Conservation (phyloP, 768 basidiomycete genomes). For the Chiua virens region DNA sequence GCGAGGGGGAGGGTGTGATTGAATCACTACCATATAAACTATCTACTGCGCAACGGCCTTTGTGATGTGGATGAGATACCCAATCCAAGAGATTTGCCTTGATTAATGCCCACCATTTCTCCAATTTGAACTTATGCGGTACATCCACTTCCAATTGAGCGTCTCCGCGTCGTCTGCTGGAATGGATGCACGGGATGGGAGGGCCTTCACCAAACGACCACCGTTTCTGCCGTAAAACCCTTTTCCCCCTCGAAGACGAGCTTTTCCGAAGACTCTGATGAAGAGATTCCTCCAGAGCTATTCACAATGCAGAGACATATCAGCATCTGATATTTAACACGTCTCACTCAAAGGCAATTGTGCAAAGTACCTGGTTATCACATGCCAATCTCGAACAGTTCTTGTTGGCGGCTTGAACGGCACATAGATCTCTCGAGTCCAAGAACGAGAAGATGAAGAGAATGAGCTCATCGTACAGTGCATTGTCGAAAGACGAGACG, state of each 20-base stretch:
- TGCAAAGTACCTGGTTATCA: conserved; percentile 59
- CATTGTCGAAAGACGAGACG: conserved; percentile 47
- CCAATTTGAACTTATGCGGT: conserved; percentile 83
- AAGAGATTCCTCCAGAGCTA: conserved; percentile 73
- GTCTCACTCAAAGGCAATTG: neutral
- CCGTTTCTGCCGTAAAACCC: conserved; percentile 59
- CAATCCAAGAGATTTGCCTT: conserved; percentile 11
- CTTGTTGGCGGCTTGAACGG: conserved; percentile 56
- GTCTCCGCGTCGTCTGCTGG: conserved; percentile 30
- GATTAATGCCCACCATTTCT: conserved; percentile 55
- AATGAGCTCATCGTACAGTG: conserved; percentile 75
- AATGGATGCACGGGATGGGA: conserved; percentile 50
- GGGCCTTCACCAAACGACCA: conserved; percentile 55
- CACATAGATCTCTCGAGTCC: conserved; percentile 65
- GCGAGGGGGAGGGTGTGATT: neutral
- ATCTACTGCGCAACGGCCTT: conserved; percentile 65
- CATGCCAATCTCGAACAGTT: conserved; percentile 67
- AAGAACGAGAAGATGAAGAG: conserved; percentile 74
- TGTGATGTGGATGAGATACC: conserved; percentile 19
- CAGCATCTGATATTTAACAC: conserved; percentile 15
- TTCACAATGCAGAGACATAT: conserved; percentile 1
- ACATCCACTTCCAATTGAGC: conserved; percentile 84
- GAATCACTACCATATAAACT: conserved; percentile 22
- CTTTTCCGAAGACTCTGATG: conserved; percentile 61
- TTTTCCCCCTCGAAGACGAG: conserved; percentile 64